Percentiles rank a stretch among this genome's conserved stretches.
Evolutionary conservation across 441 rosid species (phyloP).

Genomic region (Mallotus repandus): DNA sequence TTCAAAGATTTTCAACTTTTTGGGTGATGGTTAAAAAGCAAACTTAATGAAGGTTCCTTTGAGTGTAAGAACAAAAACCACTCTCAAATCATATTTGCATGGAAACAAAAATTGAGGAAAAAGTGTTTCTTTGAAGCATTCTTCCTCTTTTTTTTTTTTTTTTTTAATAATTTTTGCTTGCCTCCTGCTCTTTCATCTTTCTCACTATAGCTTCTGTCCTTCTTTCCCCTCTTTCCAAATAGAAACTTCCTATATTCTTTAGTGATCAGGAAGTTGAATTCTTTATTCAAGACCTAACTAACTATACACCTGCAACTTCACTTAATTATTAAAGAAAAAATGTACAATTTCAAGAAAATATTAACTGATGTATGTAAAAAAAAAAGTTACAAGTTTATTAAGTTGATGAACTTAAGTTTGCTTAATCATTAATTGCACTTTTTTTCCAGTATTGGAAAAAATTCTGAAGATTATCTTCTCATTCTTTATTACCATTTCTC

Average conservation of each 20-base stretch:
- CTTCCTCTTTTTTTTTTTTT: neutral
- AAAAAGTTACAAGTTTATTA: too few relatives aligned
- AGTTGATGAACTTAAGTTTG: too few relatives aligned
- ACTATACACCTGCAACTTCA: too few relatives aligned
- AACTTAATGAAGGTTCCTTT: slow-evolving; percentile 25
- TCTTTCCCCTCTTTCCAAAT: neutral
- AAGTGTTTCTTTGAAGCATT: slow-evolving; percentile 31
- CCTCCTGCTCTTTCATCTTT: neutral
- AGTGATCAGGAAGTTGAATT: neutral
- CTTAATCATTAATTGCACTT: too few relatives aligned
- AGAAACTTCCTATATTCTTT: neutral
- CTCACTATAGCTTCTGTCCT: neutral
- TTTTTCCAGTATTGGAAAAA: too few relatives aligned
- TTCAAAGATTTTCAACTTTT: neutral
- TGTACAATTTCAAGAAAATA: too few relatives aligned
- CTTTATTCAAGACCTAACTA: too few relatives aligned
- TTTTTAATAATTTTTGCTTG: neutral
- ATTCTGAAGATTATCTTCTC: too few relatives aligned
- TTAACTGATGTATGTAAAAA: too few relatives aligned
- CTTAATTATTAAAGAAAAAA: too few relatives aligned
- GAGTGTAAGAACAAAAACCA: slow-evolving; percentile 15
- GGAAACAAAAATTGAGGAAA: slow-evolving; percentile 20
- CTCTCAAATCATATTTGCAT: slow-evolving; percentile 21
- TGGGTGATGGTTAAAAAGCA: slow-evolving; percentile 17
- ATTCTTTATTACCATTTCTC: too few relatives aligned